Evolutionary conservation across 179 eudicot genomes (phyloP).

Genomic region (Vitellaria paradoxa): DNA sequence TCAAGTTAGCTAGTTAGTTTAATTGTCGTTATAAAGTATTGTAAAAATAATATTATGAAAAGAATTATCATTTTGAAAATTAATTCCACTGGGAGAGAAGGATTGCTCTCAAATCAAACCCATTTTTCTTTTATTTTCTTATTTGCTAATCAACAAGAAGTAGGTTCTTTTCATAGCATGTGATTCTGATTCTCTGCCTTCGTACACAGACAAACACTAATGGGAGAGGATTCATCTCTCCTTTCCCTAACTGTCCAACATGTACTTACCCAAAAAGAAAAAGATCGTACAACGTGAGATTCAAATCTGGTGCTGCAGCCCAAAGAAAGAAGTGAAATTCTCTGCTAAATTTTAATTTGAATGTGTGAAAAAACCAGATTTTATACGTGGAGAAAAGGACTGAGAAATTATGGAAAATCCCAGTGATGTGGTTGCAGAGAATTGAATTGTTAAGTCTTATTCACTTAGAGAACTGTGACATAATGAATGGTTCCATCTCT

Average conservation of each 20-base stretch:
- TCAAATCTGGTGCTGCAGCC: not conserved
- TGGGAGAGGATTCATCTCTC: not conserved
- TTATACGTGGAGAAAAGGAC: not conserved
- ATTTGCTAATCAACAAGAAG: no score
- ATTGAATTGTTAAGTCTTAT: not conserved
- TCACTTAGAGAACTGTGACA: not conserved
- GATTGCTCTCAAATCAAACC: no score
- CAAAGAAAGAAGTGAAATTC: not conserved
- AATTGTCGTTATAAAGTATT: no score
- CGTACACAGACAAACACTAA: no score
- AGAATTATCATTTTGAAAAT: no score
- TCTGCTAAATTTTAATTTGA: not conserved
- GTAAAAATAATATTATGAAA: no score
- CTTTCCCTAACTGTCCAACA: not conserved
- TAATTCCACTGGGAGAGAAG: no score
- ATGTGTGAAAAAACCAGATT: not conserved
- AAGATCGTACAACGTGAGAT: no score
- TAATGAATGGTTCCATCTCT: not conserved
- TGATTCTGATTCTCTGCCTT: not conserved
- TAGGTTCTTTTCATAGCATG: no score
- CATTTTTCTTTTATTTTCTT: no score
- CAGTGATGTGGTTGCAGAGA: not conserved
- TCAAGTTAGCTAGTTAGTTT: no score
- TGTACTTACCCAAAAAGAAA: no score
- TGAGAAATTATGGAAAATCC: not conserved